Evolutionary conservation across 352 stramenopile species (phyloP).

Genomic region (Globisporangium iwayamae): DNA sequence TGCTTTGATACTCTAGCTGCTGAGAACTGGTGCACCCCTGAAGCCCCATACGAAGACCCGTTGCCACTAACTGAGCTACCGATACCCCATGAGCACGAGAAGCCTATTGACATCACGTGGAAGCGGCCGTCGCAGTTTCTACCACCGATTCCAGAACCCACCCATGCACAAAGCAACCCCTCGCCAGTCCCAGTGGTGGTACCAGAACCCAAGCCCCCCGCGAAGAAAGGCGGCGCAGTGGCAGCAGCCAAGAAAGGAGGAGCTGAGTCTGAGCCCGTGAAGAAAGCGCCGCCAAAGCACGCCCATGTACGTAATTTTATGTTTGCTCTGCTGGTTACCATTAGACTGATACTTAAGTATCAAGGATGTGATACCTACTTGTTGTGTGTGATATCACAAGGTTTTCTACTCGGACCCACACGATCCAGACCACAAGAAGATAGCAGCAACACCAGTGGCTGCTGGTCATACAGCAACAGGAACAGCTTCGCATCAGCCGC

Average conservation of each 20-base stretch:
- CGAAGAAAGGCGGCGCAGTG: constrained; percentile 24
- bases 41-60: constrained; percentile 46
- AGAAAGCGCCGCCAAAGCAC: constrained; percentile 41
- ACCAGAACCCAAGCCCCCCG: constrained; percentile 26
- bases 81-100: constrained; percentile 21
- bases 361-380: neutral
- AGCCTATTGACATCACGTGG: constrained; percentile 33
- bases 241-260: constrained; percentile 34
- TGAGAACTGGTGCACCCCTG: constrained; percentile 47
- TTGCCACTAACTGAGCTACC: constrained; percentile 22
- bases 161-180: constrained; percentile 5
- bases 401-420: constrained; percentile 26
- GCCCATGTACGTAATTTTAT: constrained; percentile 31
- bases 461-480: constrained; percentile 1
- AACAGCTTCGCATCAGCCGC: neutral
- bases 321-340: too few relatives aligned
- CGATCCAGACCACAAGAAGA: constrained; percentile 25
- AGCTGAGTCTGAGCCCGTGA: constrained; percentile 35
- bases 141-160: constrained; percentile 36
- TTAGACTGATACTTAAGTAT: too few relatives aligned
- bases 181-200: constrained; percentile 14
- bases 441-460: neutral
- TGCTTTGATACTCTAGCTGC: constrained; percentile 17
- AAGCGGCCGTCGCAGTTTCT: constrained; percentile 65
- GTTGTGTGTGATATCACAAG: constrained; percentile 8